These are phyloP conservation scores for Pisolithus orientalis DNA, from an alignment of 768 basidiomycete genomes.

Conservation along the genomic window DNA sequence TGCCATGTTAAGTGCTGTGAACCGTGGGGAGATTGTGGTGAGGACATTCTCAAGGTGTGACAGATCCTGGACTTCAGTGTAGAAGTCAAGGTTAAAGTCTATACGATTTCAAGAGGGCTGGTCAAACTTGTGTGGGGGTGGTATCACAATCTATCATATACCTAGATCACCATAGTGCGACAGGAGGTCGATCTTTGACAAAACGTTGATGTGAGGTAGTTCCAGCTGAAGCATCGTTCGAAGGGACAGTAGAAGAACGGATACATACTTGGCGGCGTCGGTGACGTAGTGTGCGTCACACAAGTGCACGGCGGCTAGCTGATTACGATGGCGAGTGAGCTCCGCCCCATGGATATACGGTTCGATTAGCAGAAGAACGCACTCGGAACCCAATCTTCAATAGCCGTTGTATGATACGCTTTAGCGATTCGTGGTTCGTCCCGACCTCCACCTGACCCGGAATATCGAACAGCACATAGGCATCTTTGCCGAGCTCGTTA, in stretches of 20 bases:
- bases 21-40: constrained; percentile 59
- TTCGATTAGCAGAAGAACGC: constrained; percentile 30
- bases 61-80: constrained; percentile 96
- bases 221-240: constrained; percentile 98
- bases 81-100: constrained; percentile 98
- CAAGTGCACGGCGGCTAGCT: constrained; percentile 92
- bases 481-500: constrained; percentile 58
- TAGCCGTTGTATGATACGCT: constrained; percentile 63
- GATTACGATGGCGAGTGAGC: constrained; percentile 2
- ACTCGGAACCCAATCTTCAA: constrained; percentile 80
- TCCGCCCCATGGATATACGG: background rate
- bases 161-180: constrained; percentile 87
- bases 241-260: constrained; percentile 84
- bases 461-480: constrained; percentile 90
- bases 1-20: constrained; percentile 75
- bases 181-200: constrained; percentile 94
- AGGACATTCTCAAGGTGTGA: constrained; percentile 79
- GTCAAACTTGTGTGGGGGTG: background rate
- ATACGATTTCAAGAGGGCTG: constrained; percentile 3
- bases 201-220: constrained; percentile 95
- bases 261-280: constrained; percentile 91
- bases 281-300: constrained; percentile 98
- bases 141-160: constrained; percentile 28
- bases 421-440: constrained; percentile 90
- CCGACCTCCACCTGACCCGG: constrained; percentile 97